Conservation (phyloP, 176 grass and related monocot genomes). For the Echinochloa phyllopogon region DNA sequence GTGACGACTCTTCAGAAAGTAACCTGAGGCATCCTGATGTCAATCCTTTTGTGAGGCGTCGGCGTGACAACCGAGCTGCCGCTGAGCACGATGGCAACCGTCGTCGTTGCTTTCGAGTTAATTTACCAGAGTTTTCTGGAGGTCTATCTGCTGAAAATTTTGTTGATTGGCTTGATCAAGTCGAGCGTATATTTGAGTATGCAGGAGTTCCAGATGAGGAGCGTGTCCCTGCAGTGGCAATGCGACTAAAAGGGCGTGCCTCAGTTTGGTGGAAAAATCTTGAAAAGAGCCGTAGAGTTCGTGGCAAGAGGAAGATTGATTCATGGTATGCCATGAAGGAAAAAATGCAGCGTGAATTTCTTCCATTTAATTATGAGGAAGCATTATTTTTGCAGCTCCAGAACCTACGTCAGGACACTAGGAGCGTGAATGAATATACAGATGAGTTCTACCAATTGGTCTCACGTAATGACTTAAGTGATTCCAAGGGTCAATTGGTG, state of each 20-base stretch:
- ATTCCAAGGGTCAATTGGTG: not conserved
- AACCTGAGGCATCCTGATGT: not conserved
- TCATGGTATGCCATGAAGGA: not conserved
- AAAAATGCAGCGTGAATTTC: not conserved
- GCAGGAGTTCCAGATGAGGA: not conserved
- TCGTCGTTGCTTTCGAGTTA: not conserved
- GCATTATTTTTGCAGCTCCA: conserved; percentile 3
- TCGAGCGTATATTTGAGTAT: conserved; percentile 4
- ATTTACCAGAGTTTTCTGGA: not conserved
- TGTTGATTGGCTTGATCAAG: conserved; percentile 1
- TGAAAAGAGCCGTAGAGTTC: not conserved
- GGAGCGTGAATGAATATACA: conserved; percentile 2
- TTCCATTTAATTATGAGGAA: not conserved
- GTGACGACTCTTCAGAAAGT: not conserved
- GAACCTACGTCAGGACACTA: not conserved
- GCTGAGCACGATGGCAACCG: not conserved
- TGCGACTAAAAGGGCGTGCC: not conserved
- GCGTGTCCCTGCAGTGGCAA: conserved; percentile 5
- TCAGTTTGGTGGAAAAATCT: conserved; percentile 8
- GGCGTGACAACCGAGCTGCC: not conserved
- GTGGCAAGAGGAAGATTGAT: not conserved
- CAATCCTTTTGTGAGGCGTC: not conserved
- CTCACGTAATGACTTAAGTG: not conserved
- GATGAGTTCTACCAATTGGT: not conserved
- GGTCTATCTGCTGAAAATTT: not conserved